phyloP scores from a whole-genome alignment of 768 basidiomycete species.

The Xanthoconium purpureum region DNA sequence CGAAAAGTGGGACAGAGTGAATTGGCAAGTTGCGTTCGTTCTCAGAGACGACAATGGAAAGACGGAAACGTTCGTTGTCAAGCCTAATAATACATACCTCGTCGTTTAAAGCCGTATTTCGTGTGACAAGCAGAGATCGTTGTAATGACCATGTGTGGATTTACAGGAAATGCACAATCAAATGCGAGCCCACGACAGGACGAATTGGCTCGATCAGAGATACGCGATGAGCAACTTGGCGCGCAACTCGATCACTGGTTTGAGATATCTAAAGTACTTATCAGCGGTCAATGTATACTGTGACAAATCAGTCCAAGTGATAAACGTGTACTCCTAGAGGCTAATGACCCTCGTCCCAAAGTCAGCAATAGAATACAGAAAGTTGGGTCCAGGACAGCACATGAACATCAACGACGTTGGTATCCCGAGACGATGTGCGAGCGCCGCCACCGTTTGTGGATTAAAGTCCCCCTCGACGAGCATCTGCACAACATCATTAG shows the following conservation, averaged over 20 bases:
- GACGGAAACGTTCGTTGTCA: background rate
- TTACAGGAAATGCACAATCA: too few relatives aligned
- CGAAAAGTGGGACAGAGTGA: background rate
- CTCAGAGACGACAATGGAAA: background rate
- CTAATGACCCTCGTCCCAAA: slow-evolving; percentile 51
- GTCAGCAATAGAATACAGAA: slow-evolving; percentile 43
- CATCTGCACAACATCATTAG: slow-evolving; percentile 32
- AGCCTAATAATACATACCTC: background rate
- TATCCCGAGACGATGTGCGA: slow-evolving; percentile 47
- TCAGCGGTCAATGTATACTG: too few relatives aligned
- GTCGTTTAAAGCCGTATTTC: background rate
- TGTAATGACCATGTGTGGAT: too few relatives aligned
- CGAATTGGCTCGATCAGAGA: too few relatives aligned
- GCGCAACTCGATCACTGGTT: too few relatives aligned
- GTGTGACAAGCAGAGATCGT: too few relatives aligned
- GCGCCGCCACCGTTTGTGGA: slow-evolving; percentile 45
- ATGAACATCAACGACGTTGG: slow-evolving; percentile 61
- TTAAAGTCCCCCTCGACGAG: slow-evolving; percentile 44
- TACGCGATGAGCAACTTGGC: too few relatives aligned
- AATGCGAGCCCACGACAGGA: too few relatives aligned
- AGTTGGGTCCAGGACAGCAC: slow-evolving; percentile 51
- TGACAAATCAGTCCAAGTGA: too few relatives aligned
- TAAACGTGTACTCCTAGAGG: slow-evolving; percentile 2
- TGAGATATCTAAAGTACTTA: too few relatives aligned
- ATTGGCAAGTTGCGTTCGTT: background rate